Percentiles rank a stretch among this genome's conserved stretches.
These are phyloP conservation scores for Aurifilum marmelostoma DNA, from an alignment of 2,329 filamentous ascomycete species.

Conservation along the genomic window DNA sequence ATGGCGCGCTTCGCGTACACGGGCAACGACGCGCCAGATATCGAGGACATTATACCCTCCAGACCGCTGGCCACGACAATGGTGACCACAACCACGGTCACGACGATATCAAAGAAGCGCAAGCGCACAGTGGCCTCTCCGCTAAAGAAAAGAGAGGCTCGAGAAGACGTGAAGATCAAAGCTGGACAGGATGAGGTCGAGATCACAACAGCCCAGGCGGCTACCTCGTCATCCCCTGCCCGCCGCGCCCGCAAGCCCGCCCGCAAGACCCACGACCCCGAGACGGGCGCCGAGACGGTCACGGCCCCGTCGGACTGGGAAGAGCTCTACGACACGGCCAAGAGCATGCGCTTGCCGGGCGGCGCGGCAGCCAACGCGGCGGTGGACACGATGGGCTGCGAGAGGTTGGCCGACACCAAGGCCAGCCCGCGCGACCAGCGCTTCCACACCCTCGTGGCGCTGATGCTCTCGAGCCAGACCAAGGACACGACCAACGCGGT, in stretches of 20 bases:
- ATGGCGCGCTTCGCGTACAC: slow-evolving; percentile 52
- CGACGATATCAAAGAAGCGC: slow-evolving; percentile 3
- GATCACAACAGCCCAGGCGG: slow-evolving; percentile 32
- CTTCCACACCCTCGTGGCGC: slow-evolving; percentile 82
- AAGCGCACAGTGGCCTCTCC: background rate
- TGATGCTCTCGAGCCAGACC: slow-evolving; percentile 92
- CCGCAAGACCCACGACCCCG: slow-evolving; percentile 36
- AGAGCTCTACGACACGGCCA: slow-evolving; percentile 75
- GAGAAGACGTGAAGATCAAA: slow-evolving; percentile 12
- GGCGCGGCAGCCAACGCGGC: slow-evolving; percentile 71
- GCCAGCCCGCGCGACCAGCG: slow-evolving; percentile 62
- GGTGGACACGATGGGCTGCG: slow-evolving; percentile 98
- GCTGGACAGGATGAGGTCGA: slow-evolving; percentile 8
- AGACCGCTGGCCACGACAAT: background rate
- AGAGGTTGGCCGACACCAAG: slow-evolving; percentile 64
- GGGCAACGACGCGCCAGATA: slow-evolving; percentile 36
- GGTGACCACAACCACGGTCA: background rate
- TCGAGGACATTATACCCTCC: slow-evolving; percentile 39
- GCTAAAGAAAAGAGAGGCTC: background rate
- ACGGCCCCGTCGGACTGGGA: slow-evolving; percentile 82
- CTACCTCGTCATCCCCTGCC: slow-evolving; percentile 24
- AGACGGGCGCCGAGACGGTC: slow-evolving; percentile 40
- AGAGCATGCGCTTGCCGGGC: slow-evolving; percentile 69
- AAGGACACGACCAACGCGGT: slow-evolving; percentile 89
- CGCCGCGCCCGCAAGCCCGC: slow-evolving; percentile 42